Evolutionary conservation across 2,329 filamentous ascomycete species (phyloP).

Genomic region (Epichloe gansuensis): DNA sequence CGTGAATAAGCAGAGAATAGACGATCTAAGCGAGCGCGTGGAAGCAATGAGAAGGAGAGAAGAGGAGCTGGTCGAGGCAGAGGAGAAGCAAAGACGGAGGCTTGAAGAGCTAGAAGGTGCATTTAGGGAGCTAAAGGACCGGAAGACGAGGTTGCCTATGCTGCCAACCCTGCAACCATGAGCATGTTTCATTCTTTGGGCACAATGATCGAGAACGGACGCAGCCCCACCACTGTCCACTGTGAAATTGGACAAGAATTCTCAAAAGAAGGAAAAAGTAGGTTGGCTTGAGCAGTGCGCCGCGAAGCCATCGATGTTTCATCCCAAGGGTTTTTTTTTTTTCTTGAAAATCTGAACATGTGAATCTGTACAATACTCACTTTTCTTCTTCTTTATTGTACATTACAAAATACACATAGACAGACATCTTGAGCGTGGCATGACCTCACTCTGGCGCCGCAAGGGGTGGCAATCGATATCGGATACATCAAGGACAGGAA

Average conservation of each 20-base stretch:
- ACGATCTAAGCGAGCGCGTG: conserved; percentile 33
- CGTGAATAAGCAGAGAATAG: conserved; percentile 38
- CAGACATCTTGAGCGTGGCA: not conserved
- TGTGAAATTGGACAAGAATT: too few species aligned
- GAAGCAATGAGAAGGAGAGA: conserved; percentile 37
- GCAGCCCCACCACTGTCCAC: too few species aligned
- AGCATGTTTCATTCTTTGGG: not conserved
- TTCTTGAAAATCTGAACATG: not conserved
- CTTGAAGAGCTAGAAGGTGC: conserved; percentile 42
- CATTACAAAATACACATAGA: not conserved
- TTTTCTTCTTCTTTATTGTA: not conserved
- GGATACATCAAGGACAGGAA: not conserved
- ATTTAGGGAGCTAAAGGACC: conserved; percentile 37
- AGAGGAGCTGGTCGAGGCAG: conserved; percentile 32
- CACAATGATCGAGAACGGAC: not conserved
- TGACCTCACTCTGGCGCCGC: not conserved
- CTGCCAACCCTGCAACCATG: conserved; percentile 25
- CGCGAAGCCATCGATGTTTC: too few species aligned
- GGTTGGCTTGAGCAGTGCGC: not conserved
- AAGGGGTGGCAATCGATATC: not conserved
- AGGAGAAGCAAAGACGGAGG: conserved; percentile 33
- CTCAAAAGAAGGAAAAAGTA: not conserved
- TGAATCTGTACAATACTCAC: not conserved
- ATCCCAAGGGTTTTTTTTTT: not conserved
- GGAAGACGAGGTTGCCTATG: conserved; percentile 43